Evolutionary conservation across 192 early-diverging fungal species (phyloP), one percentile per base, ranked within the genome.

Genomic region (Coemansia sp.): DNA sequence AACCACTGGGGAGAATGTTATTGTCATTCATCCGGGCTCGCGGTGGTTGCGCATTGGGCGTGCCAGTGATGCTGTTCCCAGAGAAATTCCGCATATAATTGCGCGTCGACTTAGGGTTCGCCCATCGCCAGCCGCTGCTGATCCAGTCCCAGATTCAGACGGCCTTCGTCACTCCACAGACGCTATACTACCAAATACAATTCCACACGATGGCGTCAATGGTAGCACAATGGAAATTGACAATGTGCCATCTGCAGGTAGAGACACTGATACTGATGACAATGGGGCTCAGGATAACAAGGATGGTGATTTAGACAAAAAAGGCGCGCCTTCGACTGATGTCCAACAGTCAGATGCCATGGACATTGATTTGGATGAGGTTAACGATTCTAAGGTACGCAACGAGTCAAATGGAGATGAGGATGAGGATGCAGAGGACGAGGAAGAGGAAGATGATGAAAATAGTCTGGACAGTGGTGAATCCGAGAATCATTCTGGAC

Each of bases 21-120:
- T 95, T 61, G 88, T 95, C 17, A 92, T 95, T 59, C 91, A 95
- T 50, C 88, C 94, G 3, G 94, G 94, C 46, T 95, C 94, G 55
- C 80, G 88, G 54, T 87, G 87, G 72, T 76, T 95, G 52, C 83
- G 91, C 39, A 87, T 95, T n/a, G 93, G 93, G 25, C 72, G 87
- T 14, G 91, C 93, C 6, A 91, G 90, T 14, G 92, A 96, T 54
- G 87, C 93, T 0, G 87, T 91, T 42, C 93, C 94, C 2, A 73
- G 77, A 17, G 86, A 88, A 9, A 78, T 92, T 0, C 92, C 93
- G 22, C 91, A 96, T 60, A 86, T 92, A 1, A 89, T 94, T 58
- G 92, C 92, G 19, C 87, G 94, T 31, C 75, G 78, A 17, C 71
- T 89, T n/a, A 72, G 22, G 19, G 50, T 30, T 1, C 59, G 58